A percentile compares a stretch with the other conserved stretches of the same genome.
phyloP scores from a whole-genome alignment of 805 yeast species.

The Metschnikowia peoriensis region DNA sequence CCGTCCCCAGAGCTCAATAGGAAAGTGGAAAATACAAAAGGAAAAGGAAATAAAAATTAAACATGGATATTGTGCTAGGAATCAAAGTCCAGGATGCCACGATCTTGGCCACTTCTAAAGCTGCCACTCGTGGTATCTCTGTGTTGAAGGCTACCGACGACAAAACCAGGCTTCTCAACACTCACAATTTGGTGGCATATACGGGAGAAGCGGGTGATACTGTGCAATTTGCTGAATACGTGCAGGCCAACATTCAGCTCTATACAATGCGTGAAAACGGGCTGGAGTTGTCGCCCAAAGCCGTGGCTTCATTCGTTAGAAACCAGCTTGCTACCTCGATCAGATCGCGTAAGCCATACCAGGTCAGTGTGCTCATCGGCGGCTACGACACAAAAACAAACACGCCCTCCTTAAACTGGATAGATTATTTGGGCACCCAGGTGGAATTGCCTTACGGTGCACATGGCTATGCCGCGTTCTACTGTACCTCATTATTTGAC shows the following conservation, averaged over 20 bases:
- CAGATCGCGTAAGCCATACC: constrained; percentile 89
- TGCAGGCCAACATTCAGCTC: constrained; percentile 88
- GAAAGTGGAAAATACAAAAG: no score
- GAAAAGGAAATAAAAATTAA: not conserved
- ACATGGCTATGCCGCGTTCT: constrained; percentile 98
- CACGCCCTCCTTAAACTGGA: constrained; percentile 74
- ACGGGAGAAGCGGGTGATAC: constrained; percentile 98
- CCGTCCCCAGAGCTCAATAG: no score
- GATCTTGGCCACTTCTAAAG: constrained; percentile 90
- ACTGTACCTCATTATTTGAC: constrained; percentile 85
- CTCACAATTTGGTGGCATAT: constrained; percentile 79
- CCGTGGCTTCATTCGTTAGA: constrained; percentile 86
- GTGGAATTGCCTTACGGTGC: constrained; percentile 94
- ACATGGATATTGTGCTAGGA: constrained; percentile 90
- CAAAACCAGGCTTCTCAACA: constrained; percentile 72
- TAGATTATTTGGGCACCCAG: constrained; percentile 91
- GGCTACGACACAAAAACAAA: constrained; percentile 66
- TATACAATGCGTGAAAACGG: constrained; percentile 80
- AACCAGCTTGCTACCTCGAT: constrained; percentile 82
- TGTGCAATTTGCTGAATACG: constrained; percentile 89
- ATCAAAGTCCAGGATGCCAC: constrained; percentile 79
- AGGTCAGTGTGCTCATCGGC: constrained; percentile 86
- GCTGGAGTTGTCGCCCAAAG: constrained; percentile 76
- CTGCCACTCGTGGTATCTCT: constrained; percentile 88
- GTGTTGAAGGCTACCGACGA: constrained; percentile 75